phyloP scores from a whole-genome alignment of 768 basidiomycete genomes.

The Suillus fuscotomentosus region DNA sequence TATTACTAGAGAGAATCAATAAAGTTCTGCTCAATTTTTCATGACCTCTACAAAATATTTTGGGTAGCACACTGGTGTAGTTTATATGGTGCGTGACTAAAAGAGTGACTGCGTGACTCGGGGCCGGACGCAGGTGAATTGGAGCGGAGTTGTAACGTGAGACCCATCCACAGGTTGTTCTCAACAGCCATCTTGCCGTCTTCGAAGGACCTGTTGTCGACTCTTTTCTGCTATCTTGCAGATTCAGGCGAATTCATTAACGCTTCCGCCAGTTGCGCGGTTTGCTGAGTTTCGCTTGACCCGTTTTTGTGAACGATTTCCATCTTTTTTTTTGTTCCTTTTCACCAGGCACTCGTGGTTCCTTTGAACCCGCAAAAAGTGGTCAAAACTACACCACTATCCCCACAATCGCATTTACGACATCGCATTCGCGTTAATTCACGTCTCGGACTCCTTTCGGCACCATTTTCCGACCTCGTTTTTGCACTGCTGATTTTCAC shows the following conservation, averaged over 20 bases:
- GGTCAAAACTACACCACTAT: constrained; percentile 12
- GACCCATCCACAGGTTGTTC: constrained; percentile 34
- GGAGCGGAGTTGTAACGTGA: constrained; percentile 31
- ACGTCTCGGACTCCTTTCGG: constrained; percentile 14
- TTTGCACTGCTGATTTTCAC: constrained; percentile 9
- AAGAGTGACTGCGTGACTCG: constrained; percentile 23
- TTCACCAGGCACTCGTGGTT: background rate
- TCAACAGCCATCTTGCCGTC: constrained; percentile 31
- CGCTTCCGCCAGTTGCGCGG: background rate
- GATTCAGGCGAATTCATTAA: constrained; percentile 2
- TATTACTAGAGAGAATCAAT: background rate
- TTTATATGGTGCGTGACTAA: background rate
- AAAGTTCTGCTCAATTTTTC: background rate
- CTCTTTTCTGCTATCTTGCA: constrained; percentile 1
- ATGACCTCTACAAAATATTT: background rate
- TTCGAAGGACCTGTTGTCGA: constrained; percentile 6
- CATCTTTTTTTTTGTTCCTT: constrained; percentile 16
- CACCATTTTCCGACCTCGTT: constrained; percentile 3
- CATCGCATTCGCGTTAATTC: constrained; percentile 25
- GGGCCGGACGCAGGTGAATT: constrained; percentile 22
- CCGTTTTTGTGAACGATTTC: constrained; percentile 13
- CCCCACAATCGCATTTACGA: constrained; percentile 8
- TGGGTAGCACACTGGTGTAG: background rate
- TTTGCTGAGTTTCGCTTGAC: constrained; percentile 6
- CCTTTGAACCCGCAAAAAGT: constrained; percentile 19